Conservation (phyloP, 1,284 basidiomycete species). For the Phellinidium pouzarii region DNA sequence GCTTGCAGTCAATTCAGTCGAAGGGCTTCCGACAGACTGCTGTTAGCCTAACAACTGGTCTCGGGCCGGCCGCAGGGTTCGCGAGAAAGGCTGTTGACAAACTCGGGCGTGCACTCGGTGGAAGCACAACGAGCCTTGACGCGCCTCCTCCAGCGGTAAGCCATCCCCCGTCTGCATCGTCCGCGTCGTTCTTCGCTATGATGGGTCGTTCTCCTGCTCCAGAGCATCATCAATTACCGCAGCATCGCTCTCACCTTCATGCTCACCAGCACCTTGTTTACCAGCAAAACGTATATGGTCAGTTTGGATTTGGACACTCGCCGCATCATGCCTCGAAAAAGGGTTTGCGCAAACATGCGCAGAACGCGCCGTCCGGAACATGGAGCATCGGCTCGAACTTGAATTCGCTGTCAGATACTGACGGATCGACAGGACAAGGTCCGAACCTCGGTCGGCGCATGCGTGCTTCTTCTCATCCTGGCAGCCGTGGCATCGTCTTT, state of each 20-base stretch:
- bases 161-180: constrained; percentile 32
- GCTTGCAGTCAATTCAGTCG: constrained; percentile 14
- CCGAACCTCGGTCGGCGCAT: constrained; percentile 50
- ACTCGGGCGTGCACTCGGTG: constrained; percentile 56
- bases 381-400: constrained; percentile 46
- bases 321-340: constrained; percentile 12
- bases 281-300: background rate
- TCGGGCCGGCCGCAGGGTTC: constrained; percentile 56
- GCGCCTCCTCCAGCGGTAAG: constrained; percentile 32
- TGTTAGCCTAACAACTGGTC: constrained; percentile 59
- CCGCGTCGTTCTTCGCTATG: constrained; percentile 7
- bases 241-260: background rate
- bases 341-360: constrained; percentile 25
- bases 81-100: constrained; percentile 66
- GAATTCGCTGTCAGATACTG: constrained; percentile 45
- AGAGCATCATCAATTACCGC: background rate
- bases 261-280: background rate
- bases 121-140: constrained; percentile 27
- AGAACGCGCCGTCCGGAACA: constrained; percentile 50
- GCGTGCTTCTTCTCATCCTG: constrained; percentile 42
- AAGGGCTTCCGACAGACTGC: constrained; percentile 35
- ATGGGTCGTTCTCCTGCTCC: background rate
- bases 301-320: background rate
- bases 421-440: constrained; percentile 36
- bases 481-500: constrained; percentile 52